A percentile compares a stretch with the other conserved stretches of the same genome.
Evolutionary conservation across 2,329 filamentous ascomycete species (phyloP).

Genomic region (Pyricularia pennisetigena): DNA sequence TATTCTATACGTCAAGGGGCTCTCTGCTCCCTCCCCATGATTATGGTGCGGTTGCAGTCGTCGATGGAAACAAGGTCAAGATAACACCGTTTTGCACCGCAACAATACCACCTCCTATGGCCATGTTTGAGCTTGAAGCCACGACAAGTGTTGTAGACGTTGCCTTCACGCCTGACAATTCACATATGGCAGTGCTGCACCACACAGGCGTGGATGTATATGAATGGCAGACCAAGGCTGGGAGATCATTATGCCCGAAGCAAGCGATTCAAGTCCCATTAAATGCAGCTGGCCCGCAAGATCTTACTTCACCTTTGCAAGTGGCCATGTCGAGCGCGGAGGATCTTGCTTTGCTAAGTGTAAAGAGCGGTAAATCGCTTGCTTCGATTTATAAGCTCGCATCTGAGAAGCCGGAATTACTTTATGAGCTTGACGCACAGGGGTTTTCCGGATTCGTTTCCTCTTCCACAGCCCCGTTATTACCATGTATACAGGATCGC

Average conservation of each 20-base stretch:
- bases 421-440: not conserved
- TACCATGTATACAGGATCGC: conserved; percentile 31
- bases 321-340: conserved; percentile 10
- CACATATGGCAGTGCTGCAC: conserved; percentile 63
- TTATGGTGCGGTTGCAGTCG: conserved; percentile 68
- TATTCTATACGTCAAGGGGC: conserved; percentile 58
- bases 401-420: not conserved
- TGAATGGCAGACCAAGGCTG: conserved; percentile 54
- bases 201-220: conserved; percentile 57
- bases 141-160: conserved; percentile 61
- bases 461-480: conserved; percentile 9
- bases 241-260: conserved; percentile 34
- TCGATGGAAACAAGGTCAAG: conserved; percentile 73
- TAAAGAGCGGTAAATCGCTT: not conserved
- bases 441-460: not conserved
- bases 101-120: conserved; percentile 90
- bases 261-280: not conserved
- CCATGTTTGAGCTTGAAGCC: conserved; percentile 61
- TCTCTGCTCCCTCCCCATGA: conserved; percentile 64
- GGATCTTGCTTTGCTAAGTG: not conserved
- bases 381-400: not conserved
- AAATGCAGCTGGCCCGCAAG: not conserved
- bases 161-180: conserved; percentile 56
- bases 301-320: conserved; percentile 11
- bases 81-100: conserved; percentile 76